These are phyloP conservation scores for Penicillium hesseltinei DNA, from an alignment of 2,329 filamentous ascomycete species.

Conservation along the genomic window DNA sequence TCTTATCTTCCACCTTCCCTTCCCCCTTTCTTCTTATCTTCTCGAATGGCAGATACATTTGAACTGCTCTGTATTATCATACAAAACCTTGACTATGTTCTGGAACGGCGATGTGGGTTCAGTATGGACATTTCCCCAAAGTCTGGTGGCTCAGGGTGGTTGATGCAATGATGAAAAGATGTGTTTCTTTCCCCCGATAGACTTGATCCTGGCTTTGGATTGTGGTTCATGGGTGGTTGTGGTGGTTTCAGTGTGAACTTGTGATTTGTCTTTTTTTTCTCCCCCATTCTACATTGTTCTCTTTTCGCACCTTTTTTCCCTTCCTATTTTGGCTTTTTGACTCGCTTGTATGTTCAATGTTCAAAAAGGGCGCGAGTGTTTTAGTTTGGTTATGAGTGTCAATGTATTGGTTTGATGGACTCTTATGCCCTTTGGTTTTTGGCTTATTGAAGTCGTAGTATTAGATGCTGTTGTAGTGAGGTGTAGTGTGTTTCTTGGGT, in stretches of 20 bases:
- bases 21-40: slow-evolving; percentile 9
- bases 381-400: slow-evolving; percentile 9
- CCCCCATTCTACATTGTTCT: background rate
- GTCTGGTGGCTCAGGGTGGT: background rate
- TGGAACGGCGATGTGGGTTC: background rate
- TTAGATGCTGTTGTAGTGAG: background rate
- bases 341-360: background rate
- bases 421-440: background rate
- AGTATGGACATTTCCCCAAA: slow-evolving; percentile 2
- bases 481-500: slow-evolving; percentile 5
- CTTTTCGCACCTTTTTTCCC: background rate
- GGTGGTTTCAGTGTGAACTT: background rate
- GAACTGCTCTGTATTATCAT: slow-evolving; percentile 28
- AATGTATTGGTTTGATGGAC: slow-evolving; percentile 4
- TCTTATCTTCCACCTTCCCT: slow-evolving; percentile 3
- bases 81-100: slow-evolving; percentile 15
- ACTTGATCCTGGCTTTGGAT: slow-evolving; percentile 1
- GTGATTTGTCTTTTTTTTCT: background rate
- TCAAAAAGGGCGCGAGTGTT: slow-evolving; percentile 4
- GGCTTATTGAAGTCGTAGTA: background rate
- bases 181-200: background rate
- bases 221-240: background rate
- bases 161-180: slow-evolving; percentile 2
- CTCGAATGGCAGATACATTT: slow-evolving; percentile 14
- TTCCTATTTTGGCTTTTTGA: background rate